These are phyloP conservation scores for Phyllosticta ampelicida DNA, from an alignment of 2,329 filamentous ascomycete species.

Conservation along the genomic window DNA sequence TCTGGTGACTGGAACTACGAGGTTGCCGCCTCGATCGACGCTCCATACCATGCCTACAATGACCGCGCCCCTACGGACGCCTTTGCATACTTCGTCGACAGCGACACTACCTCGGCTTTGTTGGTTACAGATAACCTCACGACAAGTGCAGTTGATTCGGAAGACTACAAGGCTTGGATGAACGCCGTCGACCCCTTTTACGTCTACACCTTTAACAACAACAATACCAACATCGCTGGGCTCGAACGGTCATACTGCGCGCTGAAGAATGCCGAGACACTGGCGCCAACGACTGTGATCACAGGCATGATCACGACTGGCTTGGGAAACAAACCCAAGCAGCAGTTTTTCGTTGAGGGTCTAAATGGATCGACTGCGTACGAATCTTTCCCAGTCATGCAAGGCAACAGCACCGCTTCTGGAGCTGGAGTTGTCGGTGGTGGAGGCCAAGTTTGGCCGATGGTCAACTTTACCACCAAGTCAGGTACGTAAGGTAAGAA, in stretches of 20 bases:
- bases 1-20: constrained; percentile 68
- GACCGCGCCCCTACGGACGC: constrained; percentile 33
- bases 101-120: constrained; percentile 67
- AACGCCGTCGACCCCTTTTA: constrained; percentile 53
- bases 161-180: constrained; percentile 45
- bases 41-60: constrained; percentile 59
- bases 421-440: constrained; percentile 48
- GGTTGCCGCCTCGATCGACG: constrained; percentile 71
- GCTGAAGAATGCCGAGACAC: constrained; percentile 52
- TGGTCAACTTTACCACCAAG: constrained; percentile 68
- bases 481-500: constrained; percentile 43
- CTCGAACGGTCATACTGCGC: constrained; percentile 76
- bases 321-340: constrained; percentile 57
- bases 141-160: constrained; percentile 31
- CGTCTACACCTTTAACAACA: constrained; percentile 62
- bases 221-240: constrained; percentile 52
- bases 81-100: constrained; percentile 70
- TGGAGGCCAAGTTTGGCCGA: constrained; percentile 65
- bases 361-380: constrained; percentile 66
- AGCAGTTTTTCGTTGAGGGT: constrained; percentile 75
- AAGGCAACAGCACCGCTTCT: constrained; percentile 42
- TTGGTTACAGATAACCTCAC: constrained; percentile 70
- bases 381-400: constrained; percentile 57
- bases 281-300: constrained; percentile 37
- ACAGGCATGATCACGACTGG: constrained; percentile 61